Conservation (phyloP, 352 stramenopile genomes). For the Globisporangium mamillatum region DNA sequence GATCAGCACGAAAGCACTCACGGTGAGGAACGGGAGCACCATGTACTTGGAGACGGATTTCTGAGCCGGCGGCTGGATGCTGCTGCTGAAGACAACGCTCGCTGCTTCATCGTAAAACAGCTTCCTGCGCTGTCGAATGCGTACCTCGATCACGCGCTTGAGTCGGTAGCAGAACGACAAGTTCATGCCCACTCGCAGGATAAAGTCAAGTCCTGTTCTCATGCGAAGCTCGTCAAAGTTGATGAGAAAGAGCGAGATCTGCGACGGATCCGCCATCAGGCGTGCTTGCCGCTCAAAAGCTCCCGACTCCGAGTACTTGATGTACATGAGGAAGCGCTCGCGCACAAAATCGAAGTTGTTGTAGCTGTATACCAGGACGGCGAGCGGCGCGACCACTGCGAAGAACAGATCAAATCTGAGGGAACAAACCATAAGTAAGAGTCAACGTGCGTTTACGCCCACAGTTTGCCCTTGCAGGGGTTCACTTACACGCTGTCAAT, state of each 20-base stretch:
- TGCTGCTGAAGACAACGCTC: not conserved
- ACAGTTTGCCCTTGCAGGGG: no score
- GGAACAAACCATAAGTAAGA: not conserved
- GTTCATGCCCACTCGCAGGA: constrained; percentile 27
- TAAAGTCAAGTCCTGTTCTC: constrained; percentile 19
- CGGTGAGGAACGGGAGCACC: constrained; percentile 19
- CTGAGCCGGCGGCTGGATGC: not conserved
- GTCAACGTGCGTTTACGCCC: no score
- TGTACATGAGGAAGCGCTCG: constrained; percentile 22
- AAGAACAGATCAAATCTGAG: constrained; percentile 36
- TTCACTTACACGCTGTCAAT: constrained; percentile 32
- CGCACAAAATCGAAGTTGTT: constrained; percentile 33
- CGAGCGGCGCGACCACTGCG: constrained; percentile 33
- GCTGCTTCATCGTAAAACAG: constrained; percentile 8
- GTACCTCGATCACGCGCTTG: no score
- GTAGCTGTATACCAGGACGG: constrained; percentile 30
- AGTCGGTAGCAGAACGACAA: constrained; percentile 1
- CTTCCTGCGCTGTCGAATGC: constrained; percentile 13
- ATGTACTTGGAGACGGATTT: constrained; percentile 14
- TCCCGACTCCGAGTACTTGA: constrained; percentile 15
- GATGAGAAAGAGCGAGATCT: constrained; percentile 30
- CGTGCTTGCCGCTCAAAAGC: constrained; percentile 33
- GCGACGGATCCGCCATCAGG: constrained; percentile 27
- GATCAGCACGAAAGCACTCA: constrained; percentile 15
- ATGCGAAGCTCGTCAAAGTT: constrained; percentile 33